Conservation (phyloP, 2,329 filamentous ascomycete genomes). For the Fusarium udum region DNA sequence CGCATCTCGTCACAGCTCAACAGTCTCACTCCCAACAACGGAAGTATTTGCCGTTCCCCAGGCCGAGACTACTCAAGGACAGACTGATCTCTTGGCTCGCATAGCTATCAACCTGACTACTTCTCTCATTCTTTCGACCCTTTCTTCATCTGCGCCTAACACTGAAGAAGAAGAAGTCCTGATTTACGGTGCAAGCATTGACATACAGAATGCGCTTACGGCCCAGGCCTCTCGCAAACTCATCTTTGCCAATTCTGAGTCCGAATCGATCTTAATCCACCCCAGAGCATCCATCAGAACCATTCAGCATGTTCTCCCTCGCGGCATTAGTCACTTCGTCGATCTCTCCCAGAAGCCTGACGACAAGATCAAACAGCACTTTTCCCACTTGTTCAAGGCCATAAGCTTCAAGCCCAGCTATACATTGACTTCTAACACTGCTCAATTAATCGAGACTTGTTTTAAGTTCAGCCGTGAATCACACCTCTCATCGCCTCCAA, state of each 20-base stretch:
- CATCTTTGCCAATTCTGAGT: background rate
- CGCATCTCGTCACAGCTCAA: background rate
- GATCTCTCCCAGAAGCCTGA: background rate
- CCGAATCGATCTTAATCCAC: background rate
- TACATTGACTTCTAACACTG: background rate
- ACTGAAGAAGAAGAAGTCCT: background rate
- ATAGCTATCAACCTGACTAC: background rate
- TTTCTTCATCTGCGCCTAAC: background rate
- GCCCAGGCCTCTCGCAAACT: background rate
- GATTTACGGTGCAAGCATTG: background rate
- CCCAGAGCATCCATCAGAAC: background rate
- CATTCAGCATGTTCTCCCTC: background rate
- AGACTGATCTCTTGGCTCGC: background rate
- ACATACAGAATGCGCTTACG: background rate
- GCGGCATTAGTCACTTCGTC: background rate
- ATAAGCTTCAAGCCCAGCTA: background rate
- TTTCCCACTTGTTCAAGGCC: background rate
- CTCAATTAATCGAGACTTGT: background rate
- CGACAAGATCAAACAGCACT: background rate
- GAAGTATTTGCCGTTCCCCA: fast-evolving
- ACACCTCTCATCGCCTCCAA: background rate
- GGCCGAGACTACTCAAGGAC: fast-evolving
- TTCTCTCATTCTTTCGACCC: background rate
- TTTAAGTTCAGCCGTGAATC: background rate
- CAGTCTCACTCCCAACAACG: background rate